phyloP scores from a whole-genome alignment of 2,329 filamentous ascomycete species.

The Claviceps monticola region DNA sequence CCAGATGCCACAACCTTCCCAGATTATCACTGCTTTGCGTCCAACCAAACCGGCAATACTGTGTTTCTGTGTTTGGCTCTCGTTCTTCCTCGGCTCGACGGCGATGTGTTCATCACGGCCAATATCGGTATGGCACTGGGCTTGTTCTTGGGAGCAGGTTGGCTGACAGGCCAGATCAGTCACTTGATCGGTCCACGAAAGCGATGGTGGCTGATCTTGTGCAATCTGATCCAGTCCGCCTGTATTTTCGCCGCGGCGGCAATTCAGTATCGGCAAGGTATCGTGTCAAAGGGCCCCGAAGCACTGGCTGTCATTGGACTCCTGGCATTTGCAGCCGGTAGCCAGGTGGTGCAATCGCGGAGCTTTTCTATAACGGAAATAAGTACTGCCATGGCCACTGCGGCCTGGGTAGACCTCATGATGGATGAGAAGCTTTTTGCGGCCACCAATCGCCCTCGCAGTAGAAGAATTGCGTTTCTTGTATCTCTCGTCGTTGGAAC shows the following conservation, averaged over 20 bases:
- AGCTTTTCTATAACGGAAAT: constrained; percentile 45
- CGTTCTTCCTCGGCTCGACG: constrained; percentile 31
- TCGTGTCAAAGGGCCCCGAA: constrained; percentile 18
- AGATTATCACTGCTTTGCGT: constrained; percentile 48
- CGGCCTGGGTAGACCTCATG: constrained; percentile 46
- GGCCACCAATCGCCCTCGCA: constrained; percentile 33
- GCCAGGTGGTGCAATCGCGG: constrained; percentile 44
- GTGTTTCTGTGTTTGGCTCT: constrained; percentile 42
- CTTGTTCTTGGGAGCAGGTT: constrained; percentile 40
- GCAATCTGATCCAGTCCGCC: constrained; percentile 39
- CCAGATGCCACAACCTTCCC: constrained; percentile 44
- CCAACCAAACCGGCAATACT: constrained; percentile 53
- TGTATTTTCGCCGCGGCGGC: constrained; percentile 39
- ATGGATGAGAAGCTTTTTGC: constrained; percentile 38
- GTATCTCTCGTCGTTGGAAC: constrained; percentile 31
- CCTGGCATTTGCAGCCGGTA: constrained; percentile 41
- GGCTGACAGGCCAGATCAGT: constrained; percentile 41
- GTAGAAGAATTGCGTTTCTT: constrained; percentile 36
- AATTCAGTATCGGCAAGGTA: constrained; percentile 30
- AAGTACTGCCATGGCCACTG: constrained; percentile 50
- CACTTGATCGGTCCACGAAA: constrained; percentile 36
- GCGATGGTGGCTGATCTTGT: constrained; percentile 39
- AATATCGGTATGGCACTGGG: constrained; percentile 43
- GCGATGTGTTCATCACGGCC: constrained; percentile 33
- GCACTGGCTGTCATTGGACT: constrained; percentile 34